Base-by-base conservation (phyloP, 345 rosid species). In the Linum trigynum region DNA sequence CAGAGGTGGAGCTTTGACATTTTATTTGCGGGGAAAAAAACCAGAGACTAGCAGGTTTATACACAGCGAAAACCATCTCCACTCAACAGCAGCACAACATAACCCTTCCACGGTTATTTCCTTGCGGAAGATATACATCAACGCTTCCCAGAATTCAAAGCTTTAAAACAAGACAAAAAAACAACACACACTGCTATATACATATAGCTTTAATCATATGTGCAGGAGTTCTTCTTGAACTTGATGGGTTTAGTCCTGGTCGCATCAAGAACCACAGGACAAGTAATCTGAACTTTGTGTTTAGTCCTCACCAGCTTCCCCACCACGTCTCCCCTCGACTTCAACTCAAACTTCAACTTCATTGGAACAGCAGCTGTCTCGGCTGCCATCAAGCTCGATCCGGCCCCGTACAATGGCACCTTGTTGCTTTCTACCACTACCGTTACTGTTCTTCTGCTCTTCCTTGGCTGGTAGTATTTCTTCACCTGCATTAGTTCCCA, bases 351-450 rank as follows among this genome's bases (percentile, higher is more conserved):
- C 57, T 65, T 76, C 75, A 90, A 66, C 3, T 65, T 65, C 80
- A 83, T 57, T 17, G 88, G 88, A 67, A 85, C 73, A 38, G 63
- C 71, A 16, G 76, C 87, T 14, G 71, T 82, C 62, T 69, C 82
- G 11, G 86, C 67, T 53, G 77, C 75, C 32, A 68, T 51, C 23
- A 88, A 69, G 69, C 79, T 75, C 56, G 89, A 84, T 73, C 91
- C 92, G 0, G 91, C 97, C 38, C 95, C 97, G 57, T 88, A 90
- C 10, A 88, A 66, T 7, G 91, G 86, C 63, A 88, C 86, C 71
- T 77, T 88, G 48, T 76, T 76, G 6, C 97, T 92, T 74, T 90
- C 80, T 61, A 90, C 63, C 50, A 74, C 72, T 63, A 88, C 82
- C 9, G 85, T 58, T 64, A 86, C 86, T 1, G 78, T 78, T 35